Base-by-base conservation (phyloP, 179 eudicot genomes). In the Heliamphora pulchella region DNA sequence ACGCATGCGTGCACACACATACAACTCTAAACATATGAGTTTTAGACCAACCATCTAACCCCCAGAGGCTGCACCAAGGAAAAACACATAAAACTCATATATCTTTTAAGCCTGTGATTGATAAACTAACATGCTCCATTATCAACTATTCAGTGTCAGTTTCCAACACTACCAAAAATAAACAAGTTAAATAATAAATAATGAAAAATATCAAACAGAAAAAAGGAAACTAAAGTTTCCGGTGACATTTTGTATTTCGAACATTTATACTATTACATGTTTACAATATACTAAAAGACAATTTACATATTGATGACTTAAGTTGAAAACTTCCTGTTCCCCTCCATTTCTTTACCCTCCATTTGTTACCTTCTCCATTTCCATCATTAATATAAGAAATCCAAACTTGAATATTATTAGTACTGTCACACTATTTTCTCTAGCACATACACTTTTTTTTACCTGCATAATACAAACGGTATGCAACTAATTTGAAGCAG, bases 21-120 rank as follows among this genome's bases (percentile, higher is more conserved):
- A n/a, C 2, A 70, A 70, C 54, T 70, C 77, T 74, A 74, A 54
- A 74, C 59, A 55, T 2, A 74, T 55, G 13, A 74, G 54, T 65
- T 70, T 76, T 61, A 62, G 43, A 6, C 41, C 46, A 48, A 43
- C 39, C 31, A 59, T 44, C 54, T 47, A 75, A 57, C 58, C 15
- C 14, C n/a, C 9, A 41, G 50, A 58, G 67, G 66, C 51, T 22
- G 58, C 43, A 69, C 8, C 5, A 31, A 48, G 20, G 51, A 57
- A 75, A 66, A 10, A 54, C 18, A 6, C n/a, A 15, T 4, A 17
- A 46, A 54, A 18, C 5, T 17, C 47, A 15, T 58, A 75, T 22
- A 46, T 14, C 72, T 44, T 31, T 31, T 44, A 8, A 66, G 10
- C 31, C 50, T 14, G 71, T 31, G 80, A 20, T 51, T 48, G 51